Evolutionary conservation across 1,284 basidiomycete genomes (phyloP).

Genomic region (Apiotrichum sp.): DNA sequence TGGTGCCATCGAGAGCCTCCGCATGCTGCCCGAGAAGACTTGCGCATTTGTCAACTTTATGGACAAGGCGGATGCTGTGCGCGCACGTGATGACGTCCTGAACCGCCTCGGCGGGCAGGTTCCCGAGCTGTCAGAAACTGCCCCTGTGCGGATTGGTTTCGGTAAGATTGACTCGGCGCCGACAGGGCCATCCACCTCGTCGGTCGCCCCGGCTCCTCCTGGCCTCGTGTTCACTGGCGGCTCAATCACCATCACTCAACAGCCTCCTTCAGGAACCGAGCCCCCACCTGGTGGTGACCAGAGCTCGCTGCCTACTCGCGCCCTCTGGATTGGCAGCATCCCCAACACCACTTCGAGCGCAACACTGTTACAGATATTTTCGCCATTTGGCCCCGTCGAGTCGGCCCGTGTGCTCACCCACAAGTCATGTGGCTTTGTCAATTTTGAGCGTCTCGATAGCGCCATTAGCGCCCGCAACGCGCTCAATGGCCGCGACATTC

Average conservation of each 20-base stretch:
- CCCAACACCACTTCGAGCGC: conserved; percentile 87
- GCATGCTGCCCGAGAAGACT: conserved; percentile 95
- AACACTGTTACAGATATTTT: conserved; percentile 75
- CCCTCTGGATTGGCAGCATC: conserved; percentile 93
- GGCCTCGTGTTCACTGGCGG: conserved; percentile 53
- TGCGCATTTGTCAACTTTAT: conserved; percentile 99
- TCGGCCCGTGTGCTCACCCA: conserved; percentile 90
- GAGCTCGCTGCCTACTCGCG: conserved; percentile 73
- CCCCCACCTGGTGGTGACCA: conserved; percentile 21
- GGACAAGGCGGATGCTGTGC: conserved; percentile 85
- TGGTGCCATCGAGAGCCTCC: conserved; percentile 89
- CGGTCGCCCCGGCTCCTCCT: conserved; percentile 54
- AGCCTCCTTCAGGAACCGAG: conserved; percentile 19
- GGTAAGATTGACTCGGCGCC: conserved; percentile 91
- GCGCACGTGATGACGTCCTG: conserved; percentile 92
- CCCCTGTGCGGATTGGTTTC: conserved; percentile 92
- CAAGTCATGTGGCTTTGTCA: conserved; percentile 66
- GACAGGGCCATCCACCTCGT: conserved; percentile 66
- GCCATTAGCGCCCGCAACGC: conserved; percentile 91
- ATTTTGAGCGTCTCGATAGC: conserved; percentile 94
- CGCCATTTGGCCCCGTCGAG: conserved; percentile 94
- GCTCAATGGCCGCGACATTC: conserved; percentile 86
- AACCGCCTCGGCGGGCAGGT: conserved; percentile 91
- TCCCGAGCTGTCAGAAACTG: conserved; percentile 76
- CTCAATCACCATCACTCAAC: conserved; percentile 33